Evolutionary conservation across 1,284 basidiomycete species (phyloP), one percentile per base, ranked within the genome.

Genomic region (Trichosporon sp.): DNA sequence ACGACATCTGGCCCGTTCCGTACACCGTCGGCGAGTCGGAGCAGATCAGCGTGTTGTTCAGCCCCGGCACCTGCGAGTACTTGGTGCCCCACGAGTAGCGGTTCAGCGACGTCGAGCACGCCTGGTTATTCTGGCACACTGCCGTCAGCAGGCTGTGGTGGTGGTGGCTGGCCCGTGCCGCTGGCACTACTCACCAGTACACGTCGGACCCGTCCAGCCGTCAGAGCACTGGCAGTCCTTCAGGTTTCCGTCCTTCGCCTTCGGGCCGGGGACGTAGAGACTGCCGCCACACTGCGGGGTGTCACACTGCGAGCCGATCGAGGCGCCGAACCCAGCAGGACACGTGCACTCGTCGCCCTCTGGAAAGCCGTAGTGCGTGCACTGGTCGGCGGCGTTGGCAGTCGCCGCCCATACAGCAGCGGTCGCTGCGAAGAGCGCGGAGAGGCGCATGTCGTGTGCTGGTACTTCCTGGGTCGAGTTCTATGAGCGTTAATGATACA

Each of bases 171-270:
- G 9, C 18, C 15, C 18, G 34, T 12, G 6, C 6, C 5, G 34
- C 34, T 21, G n/a, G 15, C 13, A 23, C 12, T n/a, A 76, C 78
- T 65, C 65, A 84, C 84, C 83, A 72, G 92, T 92, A 81, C 92
- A 95, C 0, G 88, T 90, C 0, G 86, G 86, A 2, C 92, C 92
- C 0, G 84, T 85, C 92, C 92, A 94, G 0, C 90, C 92, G 65
- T 78, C 77, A 69, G 87, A 82, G 78, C 92, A 94, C 0, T 85
- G 81, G 75, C 92, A 94, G 2, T 81, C 91, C 13, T 87, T 85
- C 65, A 87, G 86, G 21, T 83, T 84, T 1, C 85, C 85, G 4
- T 84, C 82, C 0, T 27, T 58, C 85, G 75, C 2, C 78, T 76
- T 13, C 86, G 80, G 2, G 86, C 77, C 6, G n/a, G 82, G 75